Conservation (phyloP, 208 protist genomes). For the Herpetomonas tarakana region DNA sequence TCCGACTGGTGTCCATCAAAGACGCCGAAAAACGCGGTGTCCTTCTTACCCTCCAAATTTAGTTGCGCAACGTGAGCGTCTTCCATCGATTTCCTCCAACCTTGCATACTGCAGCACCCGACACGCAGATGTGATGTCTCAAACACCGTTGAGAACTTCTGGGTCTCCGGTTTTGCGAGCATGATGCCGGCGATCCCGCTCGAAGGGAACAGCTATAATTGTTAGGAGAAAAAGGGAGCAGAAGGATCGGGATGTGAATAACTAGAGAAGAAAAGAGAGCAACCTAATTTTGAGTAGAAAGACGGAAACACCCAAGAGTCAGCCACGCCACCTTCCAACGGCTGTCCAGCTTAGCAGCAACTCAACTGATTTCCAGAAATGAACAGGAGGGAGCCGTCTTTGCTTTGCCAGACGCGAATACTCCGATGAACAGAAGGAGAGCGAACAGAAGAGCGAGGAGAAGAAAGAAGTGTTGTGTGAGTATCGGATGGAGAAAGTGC, state of each 20-base stretch:
- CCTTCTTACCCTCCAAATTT: slow-evolving; percentile 71
- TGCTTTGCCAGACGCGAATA: no score
- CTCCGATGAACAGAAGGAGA: no score
- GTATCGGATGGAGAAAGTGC: no score
- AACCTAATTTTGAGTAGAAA: no score
- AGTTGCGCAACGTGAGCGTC: slow-evolving; percentile 86
- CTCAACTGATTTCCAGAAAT: no score
- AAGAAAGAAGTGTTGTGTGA: no score
- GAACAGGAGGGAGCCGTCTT: no score
- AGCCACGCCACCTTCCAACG: no score
- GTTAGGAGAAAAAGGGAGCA: no score
- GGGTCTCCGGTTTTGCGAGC: slow-evolving; percentile 83
- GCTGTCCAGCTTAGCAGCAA: no score
- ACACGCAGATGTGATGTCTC: slow-evolving; percentile 81
- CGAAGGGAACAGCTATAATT: slow-evolving; percentile 6
- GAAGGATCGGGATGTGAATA: background rate
- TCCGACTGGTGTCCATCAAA: slow-evolving; percentile 90
- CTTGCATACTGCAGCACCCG: slow-evolving; percentile 91
- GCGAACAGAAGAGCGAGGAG: no score
- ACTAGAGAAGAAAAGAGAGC: background rate
- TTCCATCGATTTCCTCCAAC: slow-evolving; percentile 91
- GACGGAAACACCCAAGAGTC: no score
- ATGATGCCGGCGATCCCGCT: slow-evolving; percentile 72
- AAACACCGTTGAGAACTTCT: slow-evolving; percentile 90
- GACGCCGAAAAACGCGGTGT: slow-evolving; percentile 82